phyloP scores from a whole-genome alignment of 1,284 basidiomycete genomes.

The Malassezia restricta region DNA sequence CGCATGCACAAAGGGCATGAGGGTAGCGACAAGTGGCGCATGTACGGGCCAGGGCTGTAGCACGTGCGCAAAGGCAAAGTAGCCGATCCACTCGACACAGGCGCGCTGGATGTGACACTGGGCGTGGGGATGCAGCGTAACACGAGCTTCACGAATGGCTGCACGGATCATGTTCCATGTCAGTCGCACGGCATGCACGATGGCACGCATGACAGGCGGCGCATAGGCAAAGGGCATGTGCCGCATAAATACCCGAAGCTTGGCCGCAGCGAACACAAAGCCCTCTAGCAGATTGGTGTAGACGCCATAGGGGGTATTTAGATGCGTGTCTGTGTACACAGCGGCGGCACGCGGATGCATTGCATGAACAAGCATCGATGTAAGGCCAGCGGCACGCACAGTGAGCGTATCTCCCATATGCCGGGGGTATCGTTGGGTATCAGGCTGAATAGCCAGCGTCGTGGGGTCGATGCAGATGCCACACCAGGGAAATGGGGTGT shows the following conservation, averaged over 20 bases:
- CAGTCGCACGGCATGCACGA: slow-evolving; percentile 17
- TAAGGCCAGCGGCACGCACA: slow-evolving; percentile 31
- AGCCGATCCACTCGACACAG: slow-evolving; percentile 25
- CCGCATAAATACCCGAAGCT: slow-evolving; percentile 66
- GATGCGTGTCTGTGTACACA: slow-evolving; percentile 62
- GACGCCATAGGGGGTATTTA: slow-evolving; percentile 59
- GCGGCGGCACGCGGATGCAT: slow-evolving; percentile 50
- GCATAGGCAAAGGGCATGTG: slow-evolving; percentile 42
- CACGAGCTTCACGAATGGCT: slow-evolving; percentile 10
- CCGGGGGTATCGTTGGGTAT: slow-evolving; percentile 20
- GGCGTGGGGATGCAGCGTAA: slow-evolving; percentile 7
- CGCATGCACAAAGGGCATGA: neutral
- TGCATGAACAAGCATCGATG: slow-evolving; percentile 27
- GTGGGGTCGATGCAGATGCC: slow-evolving; percentile 28
- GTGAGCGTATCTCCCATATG: slow-evolving; percentile 44
- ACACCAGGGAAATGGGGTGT: slow-evolving; percentile 39
- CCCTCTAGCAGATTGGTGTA: slow-evolving; percentile 75
- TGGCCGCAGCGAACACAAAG: slow-evolving; percentile 73
- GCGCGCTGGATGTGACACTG: slow-evolving; percentile 14
- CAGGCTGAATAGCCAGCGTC: slow-evolving; percentile 27
- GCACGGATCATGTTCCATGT: slow-evolving; percentile 16
- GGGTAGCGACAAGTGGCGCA: neutral
- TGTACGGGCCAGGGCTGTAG: neutral
- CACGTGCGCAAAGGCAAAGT: slow-evolving; percentile 17
- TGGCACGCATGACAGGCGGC: slow-evolving; percentile 11